A percentile compares a stretch with the other conserved stretches of the same genome.
These are phyloP conservation scores for Hura crepitans DNA, from an alignment of 441 rosid species.

Conservation along the genomic window DNA sequence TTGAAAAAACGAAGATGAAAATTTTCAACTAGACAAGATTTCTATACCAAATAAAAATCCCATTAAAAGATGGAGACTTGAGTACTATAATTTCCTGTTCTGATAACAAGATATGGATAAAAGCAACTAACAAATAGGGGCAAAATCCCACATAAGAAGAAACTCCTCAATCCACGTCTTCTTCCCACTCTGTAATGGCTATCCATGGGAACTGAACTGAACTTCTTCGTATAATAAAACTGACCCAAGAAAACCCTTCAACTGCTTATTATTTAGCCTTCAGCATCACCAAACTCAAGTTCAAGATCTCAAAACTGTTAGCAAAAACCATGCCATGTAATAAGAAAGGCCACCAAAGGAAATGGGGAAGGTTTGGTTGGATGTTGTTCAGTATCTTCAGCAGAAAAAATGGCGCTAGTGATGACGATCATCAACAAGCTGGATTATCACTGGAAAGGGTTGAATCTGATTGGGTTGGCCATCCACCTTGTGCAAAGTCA, in stretches of 20 bases:
- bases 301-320: constrained; percentile 27
- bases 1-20: no score
- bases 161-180: constrained; percentile 18
- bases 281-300: constrained; percentile 17
- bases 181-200: not conserved
- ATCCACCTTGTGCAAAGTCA: constrained; percentile 5
- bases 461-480: not conserved
- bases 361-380: constrained; percentile 27
- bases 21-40: no score
- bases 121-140: not conserved
- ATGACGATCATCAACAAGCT: no score
- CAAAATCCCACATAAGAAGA: constrained; percentile 5
- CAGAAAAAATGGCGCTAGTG: not conserved
- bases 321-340: constrained; percentile 30
- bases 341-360: constrained; percentile 14
- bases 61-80: no score
- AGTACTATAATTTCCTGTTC: no score
- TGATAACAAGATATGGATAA: no score
- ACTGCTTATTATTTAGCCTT: no score
- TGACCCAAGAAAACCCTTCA: not conserved
- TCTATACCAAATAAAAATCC: no score
- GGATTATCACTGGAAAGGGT: not conserved
- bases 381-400: constrained; percentile 31
- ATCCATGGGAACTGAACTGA: constrained; percentile 11
- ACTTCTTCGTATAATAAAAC: not conserved